Base-by-base conservation (phyloP, 1,284 basidiomycete species). In the Fomes fomentarius region DNA sequence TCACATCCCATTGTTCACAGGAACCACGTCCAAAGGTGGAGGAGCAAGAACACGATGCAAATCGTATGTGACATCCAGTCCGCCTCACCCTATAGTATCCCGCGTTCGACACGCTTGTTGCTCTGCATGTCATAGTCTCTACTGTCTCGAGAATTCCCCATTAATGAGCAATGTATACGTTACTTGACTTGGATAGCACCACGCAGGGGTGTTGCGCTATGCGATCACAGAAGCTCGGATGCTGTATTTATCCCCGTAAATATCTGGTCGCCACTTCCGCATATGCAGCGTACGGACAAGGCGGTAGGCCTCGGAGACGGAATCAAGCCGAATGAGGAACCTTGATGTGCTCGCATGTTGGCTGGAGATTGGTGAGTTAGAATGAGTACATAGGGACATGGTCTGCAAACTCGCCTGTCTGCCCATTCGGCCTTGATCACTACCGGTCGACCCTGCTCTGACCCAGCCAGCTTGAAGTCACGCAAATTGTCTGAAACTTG, bases 251-350 rank as follows among this genome's bases (percentile, higher is more conserved):
- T 71, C 69, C 43, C 71, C 74, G 64, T 65, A 62, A 33, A 63
- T 65, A 46, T 70, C 71, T 19, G 74, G 72, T 12, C 71, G 63
- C 63, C 73, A 82, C 35, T 73, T 71, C 3, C 79, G 84, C 75
- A 84, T 80, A 66, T 92, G 87, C 43, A 88, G 57, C 34, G 74
- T 69, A 43, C 85, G 81, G 21, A 84, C 85, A 31, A 91, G 70
- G 45, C 81, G 79, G 62, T 89, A 82, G 1, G 89, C 89, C 64
- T 90, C 86, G 8, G 85, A 77, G 17, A 76, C 68, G 0, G 82
- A 82, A 2, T 69, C 65, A 44, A 85, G 67, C 25, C 81, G 81
- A 28, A 91, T 74, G 7, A 84, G 63, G 62, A 80, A 80, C 67
- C 58, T 54, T 72, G 76, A 62, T 76, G 62, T 64, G 21, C 58